Evolutionary conservation across 2,329 filamentous ascomycete genomes (phyloP), one percentile per base, ranked within the genome.

Genomic region (Gremmenia infestans): DNA sequence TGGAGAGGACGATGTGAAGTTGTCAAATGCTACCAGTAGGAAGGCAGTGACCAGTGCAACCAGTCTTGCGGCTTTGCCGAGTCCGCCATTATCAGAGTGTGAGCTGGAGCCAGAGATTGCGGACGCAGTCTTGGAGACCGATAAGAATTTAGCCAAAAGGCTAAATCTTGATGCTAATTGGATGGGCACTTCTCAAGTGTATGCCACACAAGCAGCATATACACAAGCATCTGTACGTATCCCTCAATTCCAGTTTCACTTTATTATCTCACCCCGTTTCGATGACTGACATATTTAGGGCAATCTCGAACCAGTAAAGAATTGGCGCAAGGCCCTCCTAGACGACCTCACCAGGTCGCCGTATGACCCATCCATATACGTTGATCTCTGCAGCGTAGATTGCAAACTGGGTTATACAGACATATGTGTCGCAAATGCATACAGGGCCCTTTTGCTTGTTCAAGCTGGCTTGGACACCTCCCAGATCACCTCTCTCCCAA

Each of bases 381-480:
- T 67, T 7, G 48, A 61, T 4, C 50, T 67, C 2, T 50, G 49
- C 2, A n/a, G 25, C 2, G 32, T 61, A 2, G 50, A 66, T 23
- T 35, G 47, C 8, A 56, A 58, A 6, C 48, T 68, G 3, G 64
- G 65, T 2, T 69, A 68, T 19, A 52, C 48, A 5, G 66, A 68
- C 22, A 56, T 66, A 8, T 53, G 53, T 1, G 56, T 54, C 0
- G 56, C 55, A 3, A 53, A 60, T 28, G 61, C 62, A 1, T 52
- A 68, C 45, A 59, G 58, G 23, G 60, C 59, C 1, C 42, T 65
- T 8, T 17, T 67, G 5, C 55, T 69, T 5, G 45, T 61, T n/a
- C 42, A 64, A 48, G 55, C 56, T 15, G 63, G 55, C 2, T 48
- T 64, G 3, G 35, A 51, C n/a, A 46, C 48, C 19, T 48, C 53